These are phyloP conservation scores for Ascobolus immersus DNA, from an alignment of 495 filamentous ascomycete genomes.

Conservation along the genomic window DNA sequence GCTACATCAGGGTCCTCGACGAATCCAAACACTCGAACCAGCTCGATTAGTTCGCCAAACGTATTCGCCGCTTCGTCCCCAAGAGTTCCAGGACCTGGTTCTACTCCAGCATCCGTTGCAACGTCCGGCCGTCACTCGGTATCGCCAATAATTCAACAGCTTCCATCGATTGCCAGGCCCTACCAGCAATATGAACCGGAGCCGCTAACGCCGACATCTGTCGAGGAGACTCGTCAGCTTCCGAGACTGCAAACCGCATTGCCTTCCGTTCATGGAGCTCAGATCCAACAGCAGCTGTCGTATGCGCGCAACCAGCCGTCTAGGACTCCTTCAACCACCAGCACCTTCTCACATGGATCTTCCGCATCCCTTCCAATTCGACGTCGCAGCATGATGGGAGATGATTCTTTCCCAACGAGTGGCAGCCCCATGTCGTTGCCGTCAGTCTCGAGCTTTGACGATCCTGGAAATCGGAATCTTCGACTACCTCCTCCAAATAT, in stretches of 20 bases:
- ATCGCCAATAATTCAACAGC: neutral
- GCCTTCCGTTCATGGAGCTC: constrained; percentile 10
- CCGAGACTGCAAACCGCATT: constrained; percentile 8
- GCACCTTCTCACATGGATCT: too few species aligned
- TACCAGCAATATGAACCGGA: too few species aligned
- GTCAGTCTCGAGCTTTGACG: too few species aligned
- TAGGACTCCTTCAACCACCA: too few species aligned
- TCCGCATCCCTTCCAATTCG: too few species aligned
- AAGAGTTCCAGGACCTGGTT: constrained; percentile 1
- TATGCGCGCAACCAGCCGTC: constrained; percentile 15
- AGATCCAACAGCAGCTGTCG: constrained; percentile 16
- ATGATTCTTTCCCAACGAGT: too few species aligned
- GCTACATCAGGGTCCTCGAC: constrained; percentile 6
- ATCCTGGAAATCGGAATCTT: too few species aligned
- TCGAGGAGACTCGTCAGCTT: constrained; percentile 4
- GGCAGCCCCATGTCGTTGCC: too few species aligned
- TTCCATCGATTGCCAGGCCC: neutral
- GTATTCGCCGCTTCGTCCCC: constrained; percentile 5
- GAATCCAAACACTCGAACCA: constrained; percentile 1
- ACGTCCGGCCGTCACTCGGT: neutral
- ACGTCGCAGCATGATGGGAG: too few species aligned
- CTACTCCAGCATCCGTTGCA: neutral
- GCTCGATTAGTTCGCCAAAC: constrained; percentile 4
- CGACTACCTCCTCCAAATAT: too few species aligned
- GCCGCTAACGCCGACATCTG: neutral